These are phyloP conservation scores for Skeletonema marinoi DNA, from an alignment of 108 stramenopile genomes.

Conservation along the genomic window DNA sequence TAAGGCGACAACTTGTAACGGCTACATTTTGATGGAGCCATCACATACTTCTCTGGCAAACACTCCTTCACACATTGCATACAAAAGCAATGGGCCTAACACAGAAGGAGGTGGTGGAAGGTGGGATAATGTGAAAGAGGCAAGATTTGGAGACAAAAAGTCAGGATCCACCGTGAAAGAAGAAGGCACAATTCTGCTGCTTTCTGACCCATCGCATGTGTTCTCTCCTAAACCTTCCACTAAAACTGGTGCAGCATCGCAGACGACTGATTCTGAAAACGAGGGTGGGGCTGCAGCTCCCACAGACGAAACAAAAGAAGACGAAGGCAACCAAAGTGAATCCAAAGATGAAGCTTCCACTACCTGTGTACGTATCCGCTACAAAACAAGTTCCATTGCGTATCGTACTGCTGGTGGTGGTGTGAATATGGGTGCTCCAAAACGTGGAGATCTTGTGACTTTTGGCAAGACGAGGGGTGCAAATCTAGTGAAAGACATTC, in stretches of 20 bases:
- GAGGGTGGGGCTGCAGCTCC: neutral
- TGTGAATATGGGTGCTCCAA: conserved; percentile 42
- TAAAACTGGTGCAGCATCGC: neutral
- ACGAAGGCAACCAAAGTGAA: conserved; percentile 10
- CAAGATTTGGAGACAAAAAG: conserved; percentile 14
- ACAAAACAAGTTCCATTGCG: conserved; percentile 66
- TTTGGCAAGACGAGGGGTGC: conserved; percentile 65
- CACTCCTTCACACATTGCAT: conserved; percentile 37
- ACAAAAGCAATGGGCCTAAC: conserved; percentile 21
- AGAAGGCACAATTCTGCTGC: conserved; percentile 67
- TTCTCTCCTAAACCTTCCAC: conserved; percentile 38
- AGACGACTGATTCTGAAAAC: neutral
- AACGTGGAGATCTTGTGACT: conserved; percentile 76
- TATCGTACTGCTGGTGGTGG: conserved; percentile 40
- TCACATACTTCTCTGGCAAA: conserved; percentile 62
- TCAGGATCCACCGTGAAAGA: conserved; percentile 40
- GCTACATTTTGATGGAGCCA: conserved; percentile 78
- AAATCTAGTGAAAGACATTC: conserved; percentile 66
- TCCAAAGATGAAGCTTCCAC: conserved; percentile 12
- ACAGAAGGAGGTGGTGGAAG: conserved; percentile 37
- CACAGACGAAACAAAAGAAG: conserved; percentile 6
- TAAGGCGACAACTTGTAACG: conserved; percentile 59
- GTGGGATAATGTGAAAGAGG: conserved; percentile 58
- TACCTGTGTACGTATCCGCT: conserved; percentile 53
- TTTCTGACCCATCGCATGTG: conserved; percentile 68